Percentiles rank a stretch among this genome's conserved stretches.
These are phyloP conservation scores for Durio zibethinus DNA, from an alignment of 345 rosid genomes.

Conservation along the genomic window DNA sequence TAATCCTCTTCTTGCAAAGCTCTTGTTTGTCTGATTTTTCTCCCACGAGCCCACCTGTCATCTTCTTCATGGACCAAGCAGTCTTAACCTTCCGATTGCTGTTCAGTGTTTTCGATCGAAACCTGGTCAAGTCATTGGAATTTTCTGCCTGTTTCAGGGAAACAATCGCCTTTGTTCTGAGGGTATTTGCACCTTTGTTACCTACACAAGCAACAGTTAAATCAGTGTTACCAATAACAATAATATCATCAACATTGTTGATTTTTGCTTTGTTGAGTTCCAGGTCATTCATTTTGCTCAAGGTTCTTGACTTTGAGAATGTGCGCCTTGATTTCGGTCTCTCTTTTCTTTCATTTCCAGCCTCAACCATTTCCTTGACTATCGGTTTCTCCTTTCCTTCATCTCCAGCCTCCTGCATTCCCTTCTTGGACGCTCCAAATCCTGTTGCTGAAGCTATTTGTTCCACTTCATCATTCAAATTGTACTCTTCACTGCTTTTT, in stretches of 20 bases:
- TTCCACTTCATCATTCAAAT: neutral
- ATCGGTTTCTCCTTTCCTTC: neutral
- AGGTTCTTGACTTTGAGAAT: neutral
- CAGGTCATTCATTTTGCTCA: neutral
- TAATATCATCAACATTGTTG: neutral
- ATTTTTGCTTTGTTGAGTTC: neutral
- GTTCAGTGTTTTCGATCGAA: neutral
- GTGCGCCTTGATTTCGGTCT: neutral
- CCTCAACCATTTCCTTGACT: neutral
- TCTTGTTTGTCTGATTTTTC: constrained; percentile 14
- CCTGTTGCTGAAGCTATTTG: neutral
- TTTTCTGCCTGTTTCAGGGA: neutral
- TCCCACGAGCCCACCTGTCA: neutral
- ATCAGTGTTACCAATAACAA: neutral
- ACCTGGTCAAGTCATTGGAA: neutral
- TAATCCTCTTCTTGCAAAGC: constrained; percentile 46
- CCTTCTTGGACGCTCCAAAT: neutral
- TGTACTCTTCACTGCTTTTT: neutral
- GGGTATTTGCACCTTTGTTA: neutral
- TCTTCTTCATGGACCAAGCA: constrained; percentile 16
- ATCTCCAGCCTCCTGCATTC: constrained; percentile 10
- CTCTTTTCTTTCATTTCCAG: neutral
- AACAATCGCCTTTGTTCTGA: neutral
- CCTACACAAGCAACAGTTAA: neutral
- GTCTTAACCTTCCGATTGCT: constrained; percentile 22